Conservation (phyloP, 2,329 filamentous ascomycete species). For the Aspergillus ustus region DNA sequence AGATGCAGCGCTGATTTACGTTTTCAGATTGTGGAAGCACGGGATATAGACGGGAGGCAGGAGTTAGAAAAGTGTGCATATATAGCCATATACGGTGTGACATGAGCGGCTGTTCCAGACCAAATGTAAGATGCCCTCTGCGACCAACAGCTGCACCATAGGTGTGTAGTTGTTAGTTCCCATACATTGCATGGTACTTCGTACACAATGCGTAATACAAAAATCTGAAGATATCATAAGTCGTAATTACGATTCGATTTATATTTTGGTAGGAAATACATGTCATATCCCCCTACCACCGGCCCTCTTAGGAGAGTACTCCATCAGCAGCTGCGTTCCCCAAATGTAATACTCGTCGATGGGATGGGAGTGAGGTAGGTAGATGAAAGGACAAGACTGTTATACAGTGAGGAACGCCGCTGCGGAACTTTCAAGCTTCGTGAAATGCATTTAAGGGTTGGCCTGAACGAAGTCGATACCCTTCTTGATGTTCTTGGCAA, state of each 20-base stretch:
- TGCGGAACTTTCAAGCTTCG: constrained; percentile 18
- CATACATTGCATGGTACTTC: not conserved
- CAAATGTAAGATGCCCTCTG: too few species aligned
- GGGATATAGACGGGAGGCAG: too few species aligned
- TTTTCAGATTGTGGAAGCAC: not conserved
- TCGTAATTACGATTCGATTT: constrained; percentile 17
- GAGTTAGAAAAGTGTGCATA: too few species aligned
- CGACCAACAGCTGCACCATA: too few species aligned
- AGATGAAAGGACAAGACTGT: constrained; percentile 29
- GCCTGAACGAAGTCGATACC: constrained; percentile 64
- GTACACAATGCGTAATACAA: not conserved
- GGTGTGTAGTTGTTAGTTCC: too few species aligned
- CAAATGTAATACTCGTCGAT: constrained; percentile 29
- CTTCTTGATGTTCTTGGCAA: constrained; percentile 86
- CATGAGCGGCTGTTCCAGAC: too few species aligned
- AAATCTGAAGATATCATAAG: constrained; percentile 2
- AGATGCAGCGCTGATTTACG: not conserved
- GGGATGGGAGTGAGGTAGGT: constrained; percentile 20
- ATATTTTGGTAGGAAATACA: constrained; percentile 18
- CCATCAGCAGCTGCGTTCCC: constrained; percentile 28
- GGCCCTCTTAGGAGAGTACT: not conserved
- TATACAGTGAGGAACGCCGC: constrained; percentile 34
- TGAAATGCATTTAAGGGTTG: constrained; percentile 52
- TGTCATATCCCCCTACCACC: constrained; percentile 11
- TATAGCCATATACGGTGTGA: too few species aligned